phyloP scores from a whole-genome alignment of 176 grass and related monocot genomes.

The Oryza longistaminata region DNA sequence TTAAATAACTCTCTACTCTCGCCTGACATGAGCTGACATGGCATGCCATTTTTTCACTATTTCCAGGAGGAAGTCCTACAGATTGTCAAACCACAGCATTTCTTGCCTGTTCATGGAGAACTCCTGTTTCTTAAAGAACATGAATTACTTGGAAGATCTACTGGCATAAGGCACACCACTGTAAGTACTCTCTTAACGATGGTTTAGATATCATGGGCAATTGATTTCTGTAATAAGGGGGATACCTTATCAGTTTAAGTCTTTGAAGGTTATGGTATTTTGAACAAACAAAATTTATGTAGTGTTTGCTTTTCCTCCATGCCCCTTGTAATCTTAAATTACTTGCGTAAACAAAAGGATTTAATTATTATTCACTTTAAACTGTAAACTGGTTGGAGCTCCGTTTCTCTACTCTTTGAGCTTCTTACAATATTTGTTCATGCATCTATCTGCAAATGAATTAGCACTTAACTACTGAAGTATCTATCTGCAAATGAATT shows the following conservation, averaged over 20 bases:
- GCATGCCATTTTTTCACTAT: constrained; percentile 34
- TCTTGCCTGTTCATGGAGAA: constrained; percentile 97
- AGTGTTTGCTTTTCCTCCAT: constrained; percentile 2
- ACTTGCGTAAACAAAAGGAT: not conserved
- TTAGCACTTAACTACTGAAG: not conserved
- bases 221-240: constrained; percentile 11
- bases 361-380: not conserved
- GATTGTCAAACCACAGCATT: constrained; percentile 98
- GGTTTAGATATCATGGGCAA: constrained; percentile 5
- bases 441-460: not conserved
- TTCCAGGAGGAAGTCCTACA: constrained; percentile 94
- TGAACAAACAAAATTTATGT: not conserved
- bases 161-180: constrained; percentile 93
- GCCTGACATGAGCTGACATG: not conserved
- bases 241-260: not conserved
- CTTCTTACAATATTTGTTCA: not conserved
- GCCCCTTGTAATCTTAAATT: not conserved
- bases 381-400: not conserved
- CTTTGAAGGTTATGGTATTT: not conserved
- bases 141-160: constrained; percentile 93
- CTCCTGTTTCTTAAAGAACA: constrained; percentile 97
- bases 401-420: not conserved
- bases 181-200: constrained; percentile 56
- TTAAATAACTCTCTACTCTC: constrained; percentile 34
- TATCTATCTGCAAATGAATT: constrained; percentile 24